These are phyloP conservation scores for Lipomyces yamanashiensis DNA, from an alignment of 805 yeast genomes.

Conservation along the genomic window DNA sequence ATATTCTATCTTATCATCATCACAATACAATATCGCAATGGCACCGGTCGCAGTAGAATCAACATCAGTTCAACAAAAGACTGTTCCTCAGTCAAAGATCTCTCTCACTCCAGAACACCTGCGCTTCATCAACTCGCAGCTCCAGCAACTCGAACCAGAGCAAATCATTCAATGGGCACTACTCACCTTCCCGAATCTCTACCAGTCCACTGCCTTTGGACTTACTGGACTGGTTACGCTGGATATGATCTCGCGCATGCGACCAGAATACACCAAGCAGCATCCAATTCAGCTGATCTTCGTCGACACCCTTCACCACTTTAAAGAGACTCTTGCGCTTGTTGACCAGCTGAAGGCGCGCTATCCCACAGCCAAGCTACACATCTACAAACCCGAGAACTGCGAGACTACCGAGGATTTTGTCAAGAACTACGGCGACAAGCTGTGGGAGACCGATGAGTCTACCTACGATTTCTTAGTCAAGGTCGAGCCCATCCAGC, in stretches of 20 bases:
- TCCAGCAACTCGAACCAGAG: conserved; percentile 63
- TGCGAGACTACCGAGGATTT: conserved; percentile 66
- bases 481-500: conserved; percentile 88
- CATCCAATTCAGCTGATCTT: conserved; percentile 74
- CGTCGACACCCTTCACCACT: conserved; percentile 89
- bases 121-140: conserved; percentile 64
- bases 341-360: conserved; percentile 60
- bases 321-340: conserved; percentile 87
- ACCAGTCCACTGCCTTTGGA: conserved; percentile 94
- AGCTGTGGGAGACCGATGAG: conserved; percentile 84
- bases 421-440: conserved; percentile 67
- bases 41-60: conserved; percentile 27
- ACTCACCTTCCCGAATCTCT: conserved; percentile 78
- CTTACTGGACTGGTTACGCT: conserved; percentile 86
- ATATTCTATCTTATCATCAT: neutral
- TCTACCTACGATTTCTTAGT: conserved; percentile 79
- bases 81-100: conserved; percentile 25
- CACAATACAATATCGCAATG: conserved; percentile 10
- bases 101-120: conserved; percentile 59
- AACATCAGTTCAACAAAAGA: neutral
- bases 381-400: conserved; percentile 69
- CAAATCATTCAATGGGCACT: conserved; percentile 83
- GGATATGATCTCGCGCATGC: conserved; percentile 72
- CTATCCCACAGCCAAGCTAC: conserved; percentile 62
- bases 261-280: conserved; percentile 36